These are phyloP conservation scores for Penicillium nucicola DNA, from an alignment of 495 filamentous ascomycete species.

Conservation along the genomic window DNA sequence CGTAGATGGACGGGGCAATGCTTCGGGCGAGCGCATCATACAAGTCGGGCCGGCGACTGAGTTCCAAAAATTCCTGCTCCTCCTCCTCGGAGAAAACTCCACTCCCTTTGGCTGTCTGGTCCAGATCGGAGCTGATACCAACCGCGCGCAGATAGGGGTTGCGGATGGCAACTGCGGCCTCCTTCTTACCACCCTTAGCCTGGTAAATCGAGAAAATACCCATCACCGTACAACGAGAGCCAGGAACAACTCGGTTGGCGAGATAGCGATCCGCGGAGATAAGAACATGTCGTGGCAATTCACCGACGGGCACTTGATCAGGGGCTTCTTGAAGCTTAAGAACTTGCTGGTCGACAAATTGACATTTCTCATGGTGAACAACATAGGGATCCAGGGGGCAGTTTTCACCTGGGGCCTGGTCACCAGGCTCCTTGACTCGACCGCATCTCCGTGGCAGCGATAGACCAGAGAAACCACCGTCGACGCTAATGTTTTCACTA, in stretches of 20 bases:
- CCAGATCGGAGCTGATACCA: constrained; percentile 85
- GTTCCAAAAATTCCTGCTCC: constrained; percentile 94
- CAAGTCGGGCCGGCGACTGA: constrained; percentile 86
- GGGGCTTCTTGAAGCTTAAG: constrained; percentile 98
- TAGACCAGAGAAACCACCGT: constrained; percentile 82
- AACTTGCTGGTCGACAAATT: constrained; percentile 97
- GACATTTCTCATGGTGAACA: constrained; percentile 88
- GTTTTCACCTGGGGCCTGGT: constrained; percentile 53
- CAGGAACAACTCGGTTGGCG: constrained; percentile 93
- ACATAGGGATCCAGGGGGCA: constrained; percentile 96
- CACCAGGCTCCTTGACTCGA: constrained; percentile 53
- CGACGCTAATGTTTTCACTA: constrained; percentile 65
- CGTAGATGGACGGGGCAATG: constrained; percentile 97
- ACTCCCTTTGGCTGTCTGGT: constrained; percentile 84
- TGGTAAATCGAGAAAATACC: constrained; percentile 98
- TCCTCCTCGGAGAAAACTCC: constrained; percentile 90
- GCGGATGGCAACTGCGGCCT: constrained; percentile 86
- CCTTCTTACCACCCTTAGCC: constrained; percentile 79
- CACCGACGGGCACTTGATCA: constrained; percentile 96
- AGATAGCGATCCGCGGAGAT: constrained; percentile 95
- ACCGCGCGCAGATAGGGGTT: constrained; percentile 96
- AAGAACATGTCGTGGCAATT: constrained; percentile 90
- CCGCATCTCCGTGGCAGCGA: constrained; percentile 77
- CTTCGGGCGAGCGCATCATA: constrained; percentile 88
- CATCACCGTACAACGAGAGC: constrained; percentile 91